A percentile compares a stretch with the other conserved stretches of the same genome.
Conservation (phyloP, 176 grass and related monocot species). For the Zea luxurians region DNA sequence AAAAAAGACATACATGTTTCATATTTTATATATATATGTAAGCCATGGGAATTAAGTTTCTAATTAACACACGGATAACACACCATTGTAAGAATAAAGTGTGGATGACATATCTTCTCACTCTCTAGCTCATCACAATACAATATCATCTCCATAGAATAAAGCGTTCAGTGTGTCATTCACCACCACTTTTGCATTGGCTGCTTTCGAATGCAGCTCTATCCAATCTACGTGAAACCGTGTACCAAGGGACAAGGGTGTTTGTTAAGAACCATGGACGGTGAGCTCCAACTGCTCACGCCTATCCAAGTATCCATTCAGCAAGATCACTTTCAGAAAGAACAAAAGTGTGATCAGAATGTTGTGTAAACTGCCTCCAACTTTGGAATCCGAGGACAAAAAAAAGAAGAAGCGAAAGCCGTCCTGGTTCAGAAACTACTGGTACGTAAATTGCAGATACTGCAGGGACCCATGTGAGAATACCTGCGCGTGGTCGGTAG, state of each 20-base stretch:
- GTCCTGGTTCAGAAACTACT: neutral
- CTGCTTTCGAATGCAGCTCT: neutral
- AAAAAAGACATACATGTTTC: neutral
- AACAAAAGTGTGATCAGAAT: neutral
- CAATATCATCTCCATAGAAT: neutral
- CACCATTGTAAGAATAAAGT: neutral
- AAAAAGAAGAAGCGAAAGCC: neutral
- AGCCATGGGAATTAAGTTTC: neutral
- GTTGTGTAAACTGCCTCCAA: neutral
- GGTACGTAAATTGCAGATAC: neutral
- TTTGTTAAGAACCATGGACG: neutral
- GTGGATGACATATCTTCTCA: neutral
- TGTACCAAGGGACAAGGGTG: neutral
- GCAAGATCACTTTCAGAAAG: neutral
- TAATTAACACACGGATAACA: neutral
- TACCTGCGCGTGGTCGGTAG: neutral
- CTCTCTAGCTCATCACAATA: neutral
- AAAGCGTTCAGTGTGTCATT: neutral
- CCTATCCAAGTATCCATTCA: slow-evolving; percentile 12
- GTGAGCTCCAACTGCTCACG: neutral
- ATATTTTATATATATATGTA: neutral
- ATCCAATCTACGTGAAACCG: neutral
- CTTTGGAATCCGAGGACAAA: too few species aligned
- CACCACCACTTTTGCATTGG: neutral
- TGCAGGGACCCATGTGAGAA: neutral